Evolutionary conservation across 2,329 filamentous ascomycete species (phyloP).

Genomic region (Neocatenulostroma microsporum): DNA sequence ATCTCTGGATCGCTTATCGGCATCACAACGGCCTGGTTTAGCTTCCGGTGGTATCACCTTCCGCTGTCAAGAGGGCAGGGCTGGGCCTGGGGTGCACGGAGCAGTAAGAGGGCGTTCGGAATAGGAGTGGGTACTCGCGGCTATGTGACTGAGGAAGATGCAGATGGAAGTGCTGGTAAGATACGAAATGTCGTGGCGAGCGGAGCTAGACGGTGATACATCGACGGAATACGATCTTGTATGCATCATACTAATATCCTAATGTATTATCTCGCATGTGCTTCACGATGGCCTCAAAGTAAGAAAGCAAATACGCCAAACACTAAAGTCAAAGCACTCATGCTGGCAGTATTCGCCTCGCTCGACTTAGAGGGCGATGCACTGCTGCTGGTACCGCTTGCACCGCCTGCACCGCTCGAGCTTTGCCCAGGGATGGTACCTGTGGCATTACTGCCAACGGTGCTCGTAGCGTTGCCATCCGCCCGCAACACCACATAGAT

Average conservation of each 20-base stretch:
- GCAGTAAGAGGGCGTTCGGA: conserved; percentile 66
- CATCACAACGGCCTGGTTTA: conserved; percentile 59
- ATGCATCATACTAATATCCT: no score
- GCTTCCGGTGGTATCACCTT: conserved; percentile 79
- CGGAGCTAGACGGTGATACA: no score
- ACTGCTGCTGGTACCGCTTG: conserved; percentile 1
- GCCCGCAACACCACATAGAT: conserved; percentile 47
- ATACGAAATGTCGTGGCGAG: no score
- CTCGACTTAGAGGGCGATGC: conserved; percentile 4
- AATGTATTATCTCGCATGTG: no score
- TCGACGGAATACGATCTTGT: no score
- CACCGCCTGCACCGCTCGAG: conserved; percentile 1
- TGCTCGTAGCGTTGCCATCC: conserved; percentile 12
- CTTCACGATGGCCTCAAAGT: no score
- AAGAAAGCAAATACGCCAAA: conserved; percentile 10
- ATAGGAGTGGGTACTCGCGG: conserved; percentile 54
- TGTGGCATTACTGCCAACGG: conserved; percentile 15
- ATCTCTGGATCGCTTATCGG: conserved; percentile 78
- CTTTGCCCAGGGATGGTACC: conserved; percentile 12
- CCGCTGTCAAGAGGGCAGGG: conserved; percentile 71
- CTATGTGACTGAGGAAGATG: conserved; percentile 44
- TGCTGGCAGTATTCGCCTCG: conserved; percentile 7
- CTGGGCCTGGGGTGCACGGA: conserved; percentile 82
- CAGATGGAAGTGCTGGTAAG: conserved; percentile 32
- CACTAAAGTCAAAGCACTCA: conserved; percentile 11